These are phyloP conservation scores for Rhodocollybia butyracea DNA, from an alignment of 768 basidiomycete species.

Conservation along the genomic window DNA sequence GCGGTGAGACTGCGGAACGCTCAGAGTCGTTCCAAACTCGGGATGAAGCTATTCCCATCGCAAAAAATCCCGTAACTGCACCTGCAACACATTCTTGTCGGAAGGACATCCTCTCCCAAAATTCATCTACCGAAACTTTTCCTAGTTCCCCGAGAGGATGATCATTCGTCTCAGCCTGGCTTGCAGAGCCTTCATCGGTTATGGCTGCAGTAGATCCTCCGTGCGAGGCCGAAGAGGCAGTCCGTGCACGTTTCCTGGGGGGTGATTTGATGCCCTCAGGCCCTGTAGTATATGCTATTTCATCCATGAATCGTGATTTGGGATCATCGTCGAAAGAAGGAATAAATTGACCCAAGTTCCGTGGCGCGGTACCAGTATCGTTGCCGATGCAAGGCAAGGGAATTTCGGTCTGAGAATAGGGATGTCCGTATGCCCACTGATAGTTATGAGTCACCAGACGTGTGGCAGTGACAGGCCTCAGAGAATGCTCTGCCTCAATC, in stretches of 20 bases:
- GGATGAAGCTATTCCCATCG: conserved; percentile 40
- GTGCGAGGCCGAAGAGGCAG: conserved; percentile 22
- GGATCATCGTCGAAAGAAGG: conserved; percentile 97
- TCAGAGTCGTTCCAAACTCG: conserved; percentile 11
- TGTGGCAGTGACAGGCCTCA: conserved; percentile 35
- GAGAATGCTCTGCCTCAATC: conserved; percentile 59
- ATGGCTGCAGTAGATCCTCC: conserved; percentile 16
- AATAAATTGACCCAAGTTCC: conserved; percentile 68
- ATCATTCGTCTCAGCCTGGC: conserved; percentile 28
- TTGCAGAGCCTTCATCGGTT: conserved; percentile 17
- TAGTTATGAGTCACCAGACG: conserved; percentile 9
- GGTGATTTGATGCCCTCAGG: conserved; percentile 59
- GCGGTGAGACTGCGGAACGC: conserved; percentile 33
- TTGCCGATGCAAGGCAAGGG: conserved; percentile 40
- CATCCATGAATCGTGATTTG: conserved; percentile 90
- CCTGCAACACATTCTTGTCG: conserved; percentile 92
- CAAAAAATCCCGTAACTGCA: conserved; percentile 91
- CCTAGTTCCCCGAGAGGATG: conserved; percentile 50
- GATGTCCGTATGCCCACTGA: conserved; percentile 77
- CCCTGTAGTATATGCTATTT: conserved; percentile 74
- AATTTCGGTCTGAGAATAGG: conserved; percentile 58
- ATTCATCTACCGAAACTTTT: conserved; percentile 70
- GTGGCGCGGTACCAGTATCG: conserved; percentile 17
- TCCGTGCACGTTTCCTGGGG: conserved; percentile 53
- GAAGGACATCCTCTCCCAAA: conserved; percentile 97